Conservation (phyloP, 257 asterid genomes). For the Lavandula angustifolia region DNA sequence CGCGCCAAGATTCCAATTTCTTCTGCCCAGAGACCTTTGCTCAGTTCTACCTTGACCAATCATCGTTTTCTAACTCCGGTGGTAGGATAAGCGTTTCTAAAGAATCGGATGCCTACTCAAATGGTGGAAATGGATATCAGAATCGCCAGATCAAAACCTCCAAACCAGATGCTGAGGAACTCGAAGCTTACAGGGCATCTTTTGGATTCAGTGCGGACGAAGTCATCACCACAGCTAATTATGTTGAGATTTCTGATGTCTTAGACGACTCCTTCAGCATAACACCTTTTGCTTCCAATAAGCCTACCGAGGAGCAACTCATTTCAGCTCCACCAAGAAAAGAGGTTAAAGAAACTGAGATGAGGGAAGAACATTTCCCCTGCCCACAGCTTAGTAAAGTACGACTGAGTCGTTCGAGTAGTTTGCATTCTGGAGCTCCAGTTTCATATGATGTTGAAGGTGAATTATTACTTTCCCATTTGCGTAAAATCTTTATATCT, state of each 20-base stretch:
- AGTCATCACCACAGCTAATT: constrained; percentile 70
- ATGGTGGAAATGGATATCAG: constrained; percentile 62
- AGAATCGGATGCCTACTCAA: constrained; percentile 77
- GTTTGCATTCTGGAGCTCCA: constrained; percentile 35
- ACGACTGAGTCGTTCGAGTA: constrained; percentile 38
- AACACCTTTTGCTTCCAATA: constrained; percentile 53
- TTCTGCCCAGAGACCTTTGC: constrained; percentile 99
- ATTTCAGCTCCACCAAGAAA: constrained; percentile 35
- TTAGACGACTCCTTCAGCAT: constrained; percentile 74
- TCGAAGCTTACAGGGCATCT: constrained; percentile 96
- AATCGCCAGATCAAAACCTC: constrained; percentile 66
- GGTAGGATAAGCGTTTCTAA: constrained; percentile 91
- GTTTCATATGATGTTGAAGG: constrained; percentile 47
- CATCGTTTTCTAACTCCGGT: constrained; percentile 77
- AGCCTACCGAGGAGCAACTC: constrained; percentile 45
- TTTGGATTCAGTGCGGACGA: constrained; percentile 99
- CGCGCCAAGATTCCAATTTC: constrained; percentile 81
- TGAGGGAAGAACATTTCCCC: constrained; percentile 36
- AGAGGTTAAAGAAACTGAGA: constrained; percentile 39
- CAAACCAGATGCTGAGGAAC: constrained; percentile 88
- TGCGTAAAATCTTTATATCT: constrained; percentile 11
- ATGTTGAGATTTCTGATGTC: constrained; percentile 88
- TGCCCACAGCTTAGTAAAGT: constrained; percentile 50
- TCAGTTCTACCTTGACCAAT: constrained; percentile 87
- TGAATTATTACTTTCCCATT: constrained; percentile 27